Evolutionary conservation across 2,329 filamentous ascomycete genomes (phyloP), one percentile per base, ranked within the genome.

Genomic region (Pseudohalonectria lignicola): DNA sequence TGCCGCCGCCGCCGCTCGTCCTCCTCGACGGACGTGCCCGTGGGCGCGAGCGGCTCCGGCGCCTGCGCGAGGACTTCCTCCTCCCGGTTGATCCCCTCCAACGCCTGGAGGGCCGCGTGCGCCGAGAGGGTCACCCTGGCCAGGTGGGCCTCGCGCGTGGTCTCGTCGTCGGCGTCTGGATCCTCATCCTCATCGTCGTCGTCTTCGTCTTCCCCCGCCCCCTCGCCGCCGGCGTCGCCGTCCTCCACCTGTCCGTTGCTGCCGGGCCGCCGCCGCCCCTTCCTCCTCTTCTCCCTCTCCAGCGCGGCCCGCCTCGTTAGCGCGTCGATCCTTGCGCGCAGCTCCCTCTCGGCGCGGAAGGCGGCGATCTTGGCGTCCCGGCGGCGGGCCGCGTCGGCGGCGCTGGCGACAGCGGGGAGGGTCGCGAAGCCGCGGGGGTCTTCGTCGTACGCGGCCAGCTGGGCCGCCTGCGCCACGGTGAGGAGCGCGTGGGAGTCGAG

Each of bases 11-110:
- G 60, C 28, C 65, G 56, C 48, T 62, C 57, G 45, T 69, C 62
- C 49, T 59, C 71, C 47, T 62, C 65, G 29, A 26, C 13, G 21
- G 12, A 13, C 13, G 32, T 28, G 25, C 5, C 43, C 31, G 30
- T 42, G 47, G 47, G 61, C 45, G 49, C 56, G 45, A 52, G 59
- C 21, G 58, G 71, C 50, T 55, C 69, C 37, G 83, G 85, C 28
- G 85, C 85, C 49, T 80, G 71, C 2, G 82, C 78, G 13, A 98
- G 68, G 47, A 98, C 82, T 41, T 88, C 78, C 40, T 86, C 59
- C 61, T 98, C 92, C 48, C 86, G 82, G 30, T 82, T 84, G 41
- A 95, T 70, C 15, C 84, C 76, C 57, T 96, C 92, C n/a, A 98
- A 72, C 1, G 79, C 74, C 54, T 92, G 83, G 51, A 96, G 93